phyloP scores from a whole-genome alignment of 441 rosid genomes.

The Melastoma candidum region DNA sequence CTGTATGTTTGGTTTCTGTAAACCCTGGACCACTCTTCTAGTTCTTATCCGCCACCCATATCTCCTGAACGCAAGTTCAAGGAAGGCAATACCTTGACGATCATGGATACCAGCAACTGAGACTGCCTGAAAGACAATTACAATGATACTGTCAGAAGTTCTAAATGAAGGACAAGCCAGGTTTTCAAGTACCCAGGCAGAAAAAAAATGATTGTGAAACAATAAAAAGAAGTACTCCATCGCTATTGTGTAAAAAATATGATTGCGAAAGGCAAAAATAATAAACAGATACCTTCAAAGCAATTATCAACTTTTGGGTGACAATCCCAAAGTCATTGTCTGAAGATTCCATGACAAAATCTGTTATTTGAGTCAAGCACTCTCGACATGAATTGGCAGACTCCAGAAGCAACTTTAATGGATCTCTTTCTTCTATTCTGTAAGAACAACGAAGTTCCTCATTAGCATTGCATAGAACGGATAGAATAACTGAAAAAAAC shows the following conservation, averaged over 20 bases:
- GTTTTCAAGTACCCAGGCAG: too few relatives aligned
- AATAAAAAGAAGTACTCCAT: too few relatives aligned
- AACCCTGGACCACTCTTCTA: constrained; percentile 28
- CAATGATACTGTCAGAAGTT: neutral
- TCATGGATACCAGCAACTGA: constrained; percentile 42
- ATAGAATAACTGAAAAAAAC: neutral
- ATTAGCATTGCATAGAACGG: constrained; percentile 2
- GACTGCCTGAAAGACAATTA: constrained; percentile 27
- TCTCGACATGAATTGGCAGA: constrained; percentile 34
- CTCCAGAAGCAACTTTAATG: constrained; percentile 36
- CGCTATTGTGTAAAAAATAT: too few relatives aligned
- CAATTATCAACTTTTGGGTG: constrained; percentile 32
- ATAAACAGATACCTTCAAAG: constrained; percentile 39
- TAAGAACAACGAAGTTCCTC: constrained; percentile 6
- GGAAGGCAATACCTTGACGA: constrained; percentile 26
- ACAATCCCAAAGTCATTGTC: constrained; percentile 28
- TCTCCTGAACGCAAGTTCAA: constrained; percentile 41
- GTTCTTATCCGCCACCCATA: constrained; percentile 46
- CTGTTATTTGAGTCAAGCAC: constrained; percentile 32
- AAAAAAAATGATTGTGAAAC: too few relatives aligned
- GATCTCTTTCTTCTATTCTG: constrained; percentile 51
- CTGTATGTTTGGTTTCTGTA: constrained; percentile 48
- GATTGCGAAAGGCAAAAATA: neutral
- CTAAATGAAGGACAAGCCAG: too few relatives aligned
- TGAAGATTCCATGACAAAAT: constrained; percentile 27